Conservation (phyloP, 139 green algal genomes). For the Chlorella sp. region DNA sequence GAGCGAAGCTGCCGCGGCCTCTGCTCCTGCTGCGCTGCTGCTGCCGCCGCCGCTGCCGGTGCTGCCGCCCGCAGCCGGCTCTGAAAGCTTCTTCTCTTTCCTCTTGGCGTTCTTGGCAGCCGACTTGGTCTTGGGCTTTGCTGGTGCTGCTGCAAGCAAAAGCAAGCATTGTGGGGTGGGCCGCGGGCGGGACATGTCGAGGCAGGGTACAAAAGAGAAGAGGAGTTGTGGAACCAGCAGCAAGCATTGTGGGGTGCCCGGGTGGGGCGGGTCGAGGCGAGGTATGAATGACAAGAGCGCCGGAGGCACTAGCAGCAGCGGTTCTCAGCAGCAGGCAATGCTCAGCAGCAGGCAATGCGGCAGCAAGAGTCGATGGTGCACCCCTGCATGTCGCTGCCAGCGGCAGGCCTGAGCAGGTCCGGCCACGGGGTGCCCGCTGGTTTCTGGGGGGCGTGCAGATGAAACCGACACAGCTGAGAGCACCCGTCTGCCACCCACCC, state of each 20-base stretch:
- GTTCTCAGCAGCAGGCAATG: not conserved
- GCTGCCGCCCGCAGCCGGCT: conserved; percentile 15
- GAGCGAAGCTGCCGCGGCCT: not conserved
- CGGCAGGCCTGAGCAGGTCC: not conserved
- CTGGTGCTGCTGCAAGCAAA: too few relatives aligned
- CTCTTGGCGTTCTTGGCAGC: conserved; percentile 57
- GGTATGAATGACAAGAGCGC: too few relatives aligned
- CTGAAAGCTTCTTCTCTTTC: conserved; percentile 56
- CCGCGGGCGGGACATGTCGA: too few relatives aligned
- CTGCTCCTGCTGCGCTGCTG: not conserved
- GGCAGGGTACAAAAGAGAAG: too few relatives aligned
- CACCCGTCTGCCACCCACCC: not conserved
- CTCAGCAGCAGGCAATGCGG: not conserved
- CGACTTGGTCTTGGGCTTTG: conserved; percentile 43
- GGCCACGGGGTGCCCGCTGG: not conserved
- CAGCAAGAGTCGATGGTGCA: not conserved
- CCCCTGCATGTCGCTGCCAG: not conserved
- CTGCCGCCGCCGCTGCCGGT: not conserved
- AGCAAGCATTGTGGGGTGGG: too few relatives aligned
- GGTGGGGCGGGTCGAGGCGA: too few relatives aligned
- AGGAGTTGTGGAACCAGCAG: too few relatives aligned
- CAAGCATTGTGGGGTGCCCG: too few relatives aligned
- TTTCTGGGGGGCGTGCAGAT: not conserved
- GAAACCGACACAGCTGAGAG: not conserved
- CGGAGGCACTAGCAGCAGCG: too few relatives aligned